A percentile compares a stretch with the other conserved stretches of the same genome.
phyloP scores from a whole-genome alignment of 768 basidiomycete genomes.

The Russula dissimulans region DNA sequence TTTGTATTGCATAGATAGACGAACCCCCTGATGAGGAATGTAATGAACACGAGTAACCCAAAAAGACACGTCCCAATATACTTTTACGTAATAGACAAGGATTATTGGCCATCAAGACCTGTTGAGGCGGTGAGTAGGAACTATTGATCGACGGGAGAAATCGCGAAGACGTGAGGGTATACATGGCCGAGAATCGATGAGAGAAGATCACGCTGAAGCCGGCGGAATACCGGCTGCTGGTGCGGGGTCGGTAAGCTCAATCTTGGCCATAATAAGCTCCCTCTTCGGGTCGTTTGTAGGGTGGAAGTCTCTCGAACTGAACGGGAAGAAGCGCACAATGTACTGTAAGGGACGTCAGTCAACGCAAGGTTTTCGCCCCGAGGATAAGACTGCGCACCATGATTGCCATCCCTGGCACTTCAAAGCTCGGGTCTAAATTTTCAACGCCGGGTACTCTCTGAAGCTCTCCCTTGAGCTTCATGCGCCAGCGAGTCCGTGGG shows the following conservation, averaged over 20 bases:
- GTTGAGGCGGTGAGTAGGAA: no score
- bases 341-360: not conserved
- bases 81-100: no score
- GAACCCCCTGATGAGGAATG: not conserved
- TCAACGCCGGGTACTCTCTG: not conserved
- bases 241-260: not conserved
- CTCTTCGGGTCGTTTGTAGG: not conserved
- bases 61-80: no score
- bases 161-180: not conserved
- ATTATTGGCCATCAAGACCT: no score
- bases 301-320: not conserved
- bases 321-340: constrained; percentile 1
- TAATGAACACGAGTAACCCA: not conserved
- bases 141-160: no score
- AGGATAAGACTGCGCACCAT: constrained; percentile 1
- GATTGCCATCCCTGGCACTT: not conserved
- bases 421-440: constrained; percentile 1
- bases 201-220: not conserved
- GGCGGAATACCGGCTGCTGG: not conserved
- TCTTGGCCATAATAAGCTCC: constrained; percentile 4
- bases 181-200: not conserved
- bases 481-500: not conserved
- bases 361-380: no score
- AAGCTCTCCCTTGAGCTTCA: constrained; percentile 5
- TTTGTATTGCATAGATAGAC: not conserved